These are phyloP conservation scores for Geotrichum klebahnii DNA, from an alignment of 1,139 yeast genomes.

Conservation along the genomic window DNA sequence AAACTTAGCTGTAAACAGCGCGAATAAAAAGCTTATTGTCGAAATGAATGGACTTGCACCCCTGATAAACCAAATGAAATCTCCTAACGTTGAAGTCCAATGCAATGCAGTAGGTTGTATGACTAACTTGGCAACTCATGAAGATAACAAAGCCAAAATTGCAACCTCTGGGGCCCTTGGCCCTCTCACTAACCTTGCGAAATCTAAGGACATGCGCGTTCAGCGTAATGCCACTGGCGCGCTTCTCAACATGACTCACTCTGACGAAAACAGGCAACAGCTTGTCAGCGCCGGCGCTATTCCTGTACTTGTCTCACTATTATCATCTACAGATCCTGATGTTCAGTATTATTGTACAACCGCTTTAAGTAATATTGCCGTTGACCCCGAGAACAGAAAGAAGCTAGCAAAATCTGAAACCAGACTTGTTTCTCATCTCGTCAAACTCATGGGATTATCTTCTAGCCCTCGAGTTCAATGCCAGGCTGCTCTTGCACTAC, in stretches of 20 bases:
- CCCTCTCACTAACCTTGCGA: slow-evolving; percentile 90
- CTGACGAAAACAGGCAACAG: slow-evolving; percentile 93
- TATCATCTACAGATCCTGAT: slow-evolving; percentile 86
- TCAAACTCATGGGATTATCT: slow-evolving; percentile 84
- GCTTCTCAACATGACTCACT: slow-evolving; percentile 93
- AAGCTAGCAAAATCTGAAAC: slow-evolving; percentile 90
- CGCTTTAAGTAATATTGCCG: slow-evolving; percentile 94
- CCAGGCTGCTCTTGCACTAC: slow-evolving; percentile 92
- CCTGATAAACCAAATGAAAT: slow-evolving; percentile 93
- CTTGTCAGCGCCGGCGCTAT: slow-evolving; percentile 97
- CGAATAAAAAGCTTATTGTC: slow-evolving; percentile 85
- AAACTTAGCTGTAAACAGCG: slow-evolving; percentile 92
- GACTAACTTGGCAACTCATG: slow-evolving; percentile 97
- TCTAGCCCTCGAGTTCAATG: slow-evolving; percentile 90
- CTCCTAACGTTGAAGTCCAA: slow-evolving; percentile 94
- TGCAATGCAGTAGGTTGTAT: slow-evolving; percentile 99
- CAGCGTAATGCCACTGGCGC: slow-evolving; percentile 99
- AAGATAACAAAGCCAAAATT: slow-evolving; percentile 90
- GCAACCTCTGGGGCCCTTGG: slow-evolving; percentile 96
- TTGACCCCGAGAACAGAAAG: slow-evolving; percentile 85
- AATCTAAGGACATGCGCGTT: slow-evolving; percentile 89
- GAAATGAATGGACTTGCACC: slow-evolving; percentile 98
- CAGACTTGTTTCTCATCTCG: slow-evolving; percentile 82
- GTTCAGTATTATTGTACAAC: slow-evolving; percentile 98
- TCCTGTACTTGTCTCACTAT: slow-evolving; percentile 86